These are phyloP conservation scores for Ulota crispa DNA, from an alignment of 225 moss, liverwort and hornwort species.

Conservation along the genomic window DNA sequence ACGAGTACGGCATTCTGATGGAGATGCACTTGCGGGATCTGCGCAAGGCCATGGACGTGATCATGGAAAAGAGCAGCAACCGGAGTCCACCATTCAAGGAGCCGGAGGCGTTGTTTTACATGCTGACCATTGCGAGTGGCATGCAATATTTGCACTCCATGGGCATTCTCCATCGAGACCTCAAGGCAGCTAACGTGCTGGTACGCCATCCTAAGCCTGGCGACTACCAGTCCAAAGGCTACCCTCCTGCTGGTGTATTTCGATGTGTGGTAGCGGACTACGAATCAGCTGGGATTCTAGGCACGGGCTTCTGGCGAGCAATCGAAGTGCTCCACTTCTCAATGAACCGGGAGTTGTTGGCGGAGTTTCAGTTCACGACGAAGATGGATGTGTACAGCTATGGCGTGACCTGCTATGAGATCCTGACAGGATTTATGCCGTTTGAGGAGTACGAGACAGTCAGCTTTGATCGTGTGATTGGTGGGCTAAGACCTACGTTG, in stretches of 20 bases:
- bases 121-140: constrained; percentile 25
- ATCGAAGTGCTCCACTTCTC: neutral
- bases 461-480: neutral
- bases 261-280: neutral
- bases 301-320: constrained; percentile 13
- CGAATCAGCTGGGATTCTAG: neutral
- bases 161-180: constrained; percentile 20
- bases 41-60: constrained; percentile 21
- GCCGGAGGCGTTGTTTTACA: constrained; percentile 17
- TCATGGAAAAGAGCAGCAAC: neutral
- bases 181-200: constrained; percentile 30
- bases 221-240: constrained; percentile 24
- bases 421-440: too few species aligned
- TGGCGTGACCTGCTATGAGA: too few species aligned
- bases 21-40: constrained; percentile 17
- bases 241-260: constrained; percentile 13
- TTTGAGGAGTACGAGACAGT: neutral
- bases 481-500: neutral
- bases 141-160: constrained; percentile 12
- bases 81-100: constrained; percentile 10
- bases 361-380: neutral
- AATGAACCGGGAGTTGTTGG: neutral
- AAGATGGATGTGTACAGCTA: too few species aligned
- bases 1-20: constrained; percentile 22
- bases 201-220: constrained; percentile 2